phyloP scores from a whole-genome alignment of 352 stramenopile species.

The Stramenopiles sp. region DNA sequence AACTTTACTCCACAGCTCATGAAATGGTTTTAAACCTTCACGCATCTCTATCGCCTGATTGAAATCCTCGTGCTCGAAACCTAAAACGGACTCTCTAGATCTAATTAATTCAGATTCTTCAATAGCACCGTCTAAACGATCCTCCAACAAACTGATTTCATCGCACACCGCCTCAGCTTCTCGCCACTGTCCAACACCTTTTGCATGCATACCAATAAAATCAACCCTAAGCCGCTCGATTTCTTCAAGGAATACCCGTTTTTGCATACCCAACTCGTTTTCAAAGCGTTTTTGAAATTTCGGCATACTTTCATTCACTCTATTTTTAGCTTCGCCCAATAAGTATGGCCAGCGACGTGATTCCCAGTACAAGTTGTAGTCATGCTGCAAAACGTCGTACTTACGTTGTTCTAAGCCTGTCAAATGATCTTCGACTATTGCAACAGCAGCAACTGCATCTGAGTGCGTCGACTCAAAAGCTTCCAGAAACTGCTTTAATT shows the following conservation, averaged over 20 bases:
- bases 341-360: neutral
- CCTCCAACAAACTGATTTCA: neutral
- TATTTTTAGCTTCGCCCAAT: neutral
- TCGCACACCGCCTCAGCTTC: constrained; percentile 2
- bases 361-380: neutral
- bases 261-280: neutral
- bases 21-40: neutral
- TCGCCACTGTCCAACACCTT: neutral
- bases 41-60: neutral
- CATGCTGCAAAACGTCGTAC: neutral
- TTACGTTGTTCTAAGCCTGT: neutral
- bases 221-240: neutral
- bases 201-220: neutral
- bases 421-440: neutral
- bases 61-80: neutral
- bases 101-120: neutral
- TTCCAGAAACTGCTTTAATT: neutral
- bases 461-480: neutral
- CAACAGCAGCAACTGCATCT: neutral
- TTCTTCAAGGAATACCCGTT: neutral
- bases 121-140: neutral
- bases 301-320: neutral
- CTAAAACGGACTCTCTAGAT: neutral
- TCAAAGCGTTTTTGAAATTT: constrained; percentile 3
- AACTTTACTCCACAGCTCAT: neutral